Conservation (phyloP, 2,329 filamentous ascomycete genomes). For the Colletotrichum lupini region DNA sequence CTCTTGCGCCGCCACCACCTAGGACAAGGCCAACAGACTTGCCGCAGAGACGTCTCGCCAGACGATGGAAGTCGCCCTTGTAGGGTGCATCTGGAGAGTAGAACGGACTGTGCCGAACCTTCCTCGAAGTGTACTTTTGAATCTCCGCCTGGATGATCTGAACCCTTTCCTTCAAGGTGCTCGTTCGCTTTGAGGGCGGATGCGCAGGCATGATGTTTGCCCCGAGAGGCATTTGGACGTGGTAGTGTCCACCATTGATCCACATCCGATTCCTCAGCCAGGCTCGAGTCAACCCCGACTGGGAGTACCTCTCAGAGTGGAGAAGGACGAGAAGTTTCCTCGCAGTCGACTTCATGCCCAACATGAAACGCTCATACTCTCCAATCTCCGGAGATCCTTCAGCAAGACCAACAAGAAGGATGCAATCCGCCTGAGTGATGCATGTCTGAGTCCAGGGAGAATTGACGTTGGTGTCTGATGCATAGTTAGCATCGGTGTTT, state of each 20-base stretch:
- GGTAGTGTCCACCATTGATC: constrained; percentile 98
- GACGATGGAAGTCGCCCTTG: constrained; percentile 95
- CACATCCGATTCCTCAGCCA: constrained; percentile 95
- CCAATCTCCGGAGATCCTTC: constrained; percentile 91
- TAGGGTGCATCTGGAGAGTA: constrained; percentile 93
- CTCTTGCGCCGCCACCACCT: constrained; percentile 91
- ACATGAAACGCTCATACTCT: constrained; percentile 94
- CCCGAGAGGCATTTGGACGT: constrained; percentile 94
- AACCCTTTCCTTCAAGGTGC: constrained; percentile 89
- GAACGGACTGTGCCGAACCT: constrained; percentile 86
- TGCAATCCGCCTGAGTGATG: constrained; percentile 96
- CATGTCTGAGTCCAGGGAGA: constrained; percentile 99
- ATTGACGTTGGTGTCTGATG: constrained; percentile 91
- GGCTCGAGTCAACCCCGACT: constrained; percentile 83
- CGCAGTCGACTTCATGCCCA: constrained; percentile 97
- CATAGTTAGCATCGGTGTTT: constrained; percentile 42
- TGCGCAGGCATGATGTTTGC: constrained; percentile 81
- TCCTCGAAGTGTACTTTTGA: constrained; percentile 96
- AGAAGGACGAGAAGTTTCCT: constrained; percentile 91
- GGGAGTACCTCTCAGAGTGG: constrained; percentile 88
- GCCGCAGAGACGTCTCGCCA: constrained; percentile 89
- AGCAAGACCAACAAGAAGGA: constrained; percentile 89
- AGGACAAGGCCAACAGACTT: constrained; percentile 95
- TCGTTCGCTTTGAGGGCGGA: constrained; percentile 80
- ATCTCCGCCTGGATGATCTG: constrained; percentile 97